A percentile compares a stretch with the other conserved stretches of the same genome.
Conservation (phyloP, 768 basidiomycete species). For the Cystofilobasidium ferigula region DNA sequence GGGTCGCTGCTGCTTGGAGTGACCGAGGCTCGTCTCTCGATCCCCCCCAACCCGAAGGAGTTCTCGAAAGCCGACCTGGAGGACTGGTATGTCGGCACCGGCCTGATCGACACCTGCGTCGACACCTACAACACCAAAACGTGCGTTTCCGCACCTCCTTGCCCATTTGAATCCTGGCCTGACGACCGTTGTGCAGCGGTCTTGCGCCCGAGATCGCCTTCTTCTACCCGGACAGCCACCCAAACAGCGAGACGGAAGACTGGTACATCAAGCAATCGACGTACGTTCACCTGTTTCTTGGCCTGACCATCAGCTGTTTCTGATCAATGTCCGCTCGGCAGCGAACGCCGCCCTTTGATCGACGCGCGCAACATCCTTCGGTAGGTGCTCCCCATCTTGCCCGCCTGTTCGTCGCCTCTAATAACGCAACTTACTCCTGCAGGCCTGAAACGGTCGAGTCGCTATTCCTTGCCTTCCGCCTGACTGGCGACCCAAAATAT, state of each 20-base stretch:
- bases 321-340: not conserved
- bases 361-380: conserved; percentile 90
- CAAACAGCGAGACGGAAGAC: conserved; percentile 47
- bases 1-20: conserved; percentile 86
- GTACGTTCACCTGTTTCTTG: conserved; percentile 27
- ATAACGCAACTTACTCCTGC: conserved; percentile 16
- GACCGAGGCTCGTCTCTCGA: conserved; percentile 47
- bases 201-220: conserved; percentile 81
- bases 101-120: conserved; percentile 79
- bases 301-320: not conserved
- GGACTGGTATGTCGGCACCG: conserved; percentile 71
- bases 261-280: conserved; percentile 70
- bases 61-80: conserved; percentile 54
- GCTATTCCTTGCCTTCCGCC: conserved; percentile 77
- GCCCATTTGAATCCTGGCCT: not conserved
- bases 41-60: conserved; percentile 56
- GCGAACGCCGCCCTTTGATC: conserved; percentile 40
- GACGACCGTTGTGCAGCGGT: conserved; percentile 52
- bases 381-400: conserved; percentile 44
- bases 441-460: conserved; percentile 93
- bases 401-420: conserved; percentile 73
- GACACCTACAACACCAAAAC: conserved; percentile 44
- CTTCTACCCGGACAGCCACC: conserved; percentile 58
- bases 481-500: conserved; percentile 72
- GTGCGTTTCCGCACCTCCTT: conserved; percentile 9